Base-by-base conservation (phyloP, 1,284 basidiomycete species). In the Singerocomus inundabilis region DNA sequence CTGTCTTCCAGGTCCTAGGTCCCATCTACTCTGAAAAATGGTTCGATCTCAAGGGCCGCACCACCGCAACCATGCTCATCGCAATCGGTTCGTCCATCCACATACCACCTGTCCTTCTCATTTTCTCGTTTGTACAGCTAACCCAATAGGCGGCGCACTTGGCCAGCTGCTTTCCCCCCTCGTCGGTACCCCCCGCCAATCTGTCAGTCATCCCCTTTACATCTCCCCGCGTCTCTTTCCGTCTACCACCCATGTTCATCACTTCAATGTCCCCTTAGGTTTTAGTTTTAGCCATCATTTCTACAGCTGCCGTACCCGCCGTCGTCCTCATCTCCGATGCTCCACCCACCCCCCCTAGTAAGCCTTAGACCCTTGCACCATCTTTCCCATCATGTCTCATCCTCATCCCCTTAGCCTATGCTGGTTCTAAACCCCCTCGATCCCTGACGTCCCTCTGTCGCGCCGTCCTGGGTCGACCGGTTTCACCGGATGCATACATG, bases 11-110 rank as follows among this genome's bases (percentile, higher is more conserved):
- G 67, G 77, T 90, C 18, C 69, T 90, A 9, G 82, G 83, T 6
- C 85, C 88, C 1, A 84, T 79, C 48, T 91, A 85, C 64, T 90
- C 88, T 1, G 85, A 91, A 61, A 79, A 71, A 28, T 91, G 89
- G 89, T 91, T 91, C 57, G 80, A 86, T 55, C 67, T 89, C 37
- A 74, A 77, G 49, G 80, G 84, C 1, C 75, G 88, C 39, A 90
- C 84, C 6, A 90, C 88, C 0, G 86, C 85, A 13, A 91, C 89
- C 2, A 91, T 89, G 87, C 61, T 87, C 28, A 72, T 90, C 47
- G 79, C 87, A n/a, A 76, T 91, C 30, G 75, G 87, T 85, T 11
- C 7, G 61, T 43, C 15, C 18, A 13, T 44, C 8, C 12, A 4
- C 9, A 25, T 24, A 18, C 25, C 5, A 10, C 28, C 5, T 4